Percentiles rank a stretch among this genome's conserved stretches.
Conservation (phyloP, 257 asterid species). For the Scutellaria baicalensis region DNA sequence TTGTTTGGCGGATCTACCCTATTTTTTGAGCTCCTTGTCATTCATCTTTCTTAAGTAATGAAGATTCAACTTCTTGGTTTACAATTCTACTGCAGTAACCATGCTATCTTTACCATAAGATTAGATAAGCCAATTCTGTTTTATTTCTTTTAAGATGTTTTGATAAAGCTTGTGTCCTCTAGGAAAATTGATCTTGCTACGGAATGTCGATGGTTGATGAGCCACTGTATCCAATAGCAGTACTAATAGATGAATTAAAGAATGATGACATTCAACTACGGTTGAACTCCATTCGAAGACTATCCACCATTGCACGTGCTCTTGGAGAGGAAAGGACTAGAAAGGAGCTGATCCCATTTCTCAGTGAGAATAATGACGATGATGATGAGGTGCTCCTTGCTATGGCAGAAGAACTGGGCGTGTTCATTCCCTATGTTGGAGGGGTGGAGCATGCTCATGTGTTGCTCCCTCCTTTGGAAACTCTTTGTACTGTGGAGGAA, state of each 20-base stretch:
- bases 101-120: background rate
- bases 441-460: slow-evolving; percentile 91
- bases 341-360: slow-evolving; percentile 72
- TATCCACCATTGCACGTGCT: slow-evolving; percentile 93
- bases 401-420: slow-evolving; percentile 94
- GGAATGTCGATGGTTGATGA: slow-evolving; percentile 85
- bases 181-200: slow-evolving; percentile 14
- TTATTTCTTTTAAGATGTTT: background rate
- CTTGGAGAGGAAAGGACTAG: slow-evolving; percentile 94
- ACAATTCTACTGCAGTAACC: background rate
- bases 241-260: slow-evolving; percentile 85
- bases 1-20: background rate
- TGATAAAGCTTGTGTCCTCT: slow-evolving; percentile 1
- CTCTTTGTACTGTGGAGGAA: slow-evolving; percentile 91
- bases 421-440: slow-evolving; percentile 91
- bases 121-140: slow-evolving; percentile 6
- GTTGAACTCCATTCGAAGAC: slow-evolving; percentile 74
- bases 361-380: slow-evolving; percentile 91
- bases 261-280: slow-evolving; percentile 86
- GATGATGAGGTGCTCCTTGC: slow-evolving; percentile 93
- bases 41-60: background rate
- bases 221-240: slow-evolving; percentile 95
- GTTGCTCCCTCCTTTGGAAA: slow-evolving; percentile 83
- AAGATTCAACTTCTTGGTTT: background rate
- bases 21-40: background rate